Evolutionary conservation across 176 grass and related monocot species (phyloP).

Genomic region (Otatea glauca): DNA sequence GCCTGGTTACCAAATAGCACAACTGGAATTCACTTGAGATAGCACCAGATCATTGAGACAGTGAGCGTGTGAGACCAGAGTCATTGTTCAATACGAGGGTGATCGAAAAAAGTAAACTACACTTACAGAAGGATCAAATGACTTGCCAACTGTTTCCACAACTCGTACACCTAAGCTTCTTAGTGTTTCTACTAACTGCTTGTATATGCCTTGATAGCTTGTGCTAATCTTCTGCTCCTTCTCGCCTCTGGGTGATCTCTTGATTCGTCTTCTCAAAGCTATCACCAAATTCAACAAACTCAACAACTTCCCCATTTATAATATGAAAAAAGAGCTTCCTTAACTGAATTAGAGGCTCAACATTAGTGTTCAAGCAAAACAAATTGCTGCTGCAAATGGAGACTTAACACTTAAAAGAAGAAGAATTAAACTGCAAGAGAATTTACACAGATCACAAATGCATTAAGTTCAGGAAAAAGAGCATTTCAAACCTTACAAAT

Average conservation of each 20-base stretch:
- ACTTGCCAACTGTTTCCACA: no score
- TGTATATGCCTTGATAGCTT: no score
- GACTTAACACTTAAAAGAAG: neutral
- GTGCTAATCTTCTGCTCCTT: no score
- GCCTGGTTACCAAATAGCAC: neutral
- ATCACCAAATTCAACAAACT: no score
- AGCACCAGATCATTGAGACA: neutral
- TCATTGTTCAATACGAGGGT: neutral
- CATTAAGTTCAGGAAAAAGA: constrained; percentile 21
- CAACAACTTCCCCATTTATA: no score
- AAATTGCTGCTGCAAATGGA: constrained; percentile 27
- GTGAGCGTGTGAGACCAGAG: neutral
- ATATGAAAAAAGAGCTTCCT: no score
- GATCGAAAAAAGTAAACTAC: no score
- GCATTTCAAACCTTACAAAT: constrained; percentile 45
- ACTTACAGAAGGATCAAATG: no score
- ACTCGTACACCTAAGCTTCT: no score
- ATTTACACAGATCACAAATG: constrained; percentile 27
- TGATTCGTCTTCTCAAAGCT: no score
- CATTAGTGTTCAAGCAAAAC: constrained; percentile 35
- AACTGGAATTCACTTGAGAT: neutral
- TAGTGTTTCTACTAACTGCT: no score
- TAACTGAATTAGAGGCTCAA: neutral
- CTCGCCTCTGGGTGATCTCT: no score
- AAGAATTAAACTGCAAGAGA: neutral